Conservation (phyloP, 371 early-diverging fungal species). For the Mucor sp. region DNA sequence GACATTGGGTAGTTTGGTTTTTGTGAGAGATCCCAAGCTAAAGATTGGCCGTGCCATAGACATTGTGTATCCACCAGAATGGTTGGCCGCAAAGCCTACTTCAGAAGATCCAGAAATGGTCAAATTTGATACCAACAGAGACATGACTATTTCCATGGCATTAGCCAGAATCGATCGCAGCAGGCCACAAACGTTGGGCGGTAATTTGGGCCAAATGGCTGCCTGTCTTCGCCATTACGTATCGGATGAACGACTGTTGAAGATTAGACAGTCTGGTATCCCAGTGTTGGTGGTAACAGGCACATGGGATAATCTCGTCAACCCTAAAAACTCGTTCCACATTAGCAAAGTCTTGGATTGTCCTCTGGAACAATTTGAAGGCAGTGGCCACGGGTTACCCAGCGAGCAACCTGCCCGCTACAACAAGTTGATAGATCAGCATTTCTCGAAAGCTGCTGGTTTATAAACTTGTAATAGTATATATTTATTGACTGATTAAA, state of each 20-base stretch:
- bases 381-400: slow-evolving; percentile 30
- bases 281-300: slow-evolving; percentile 30
- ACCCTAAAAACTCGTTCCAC: slow-evolving; percentile 24
- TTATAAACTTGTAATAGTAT: background rate
- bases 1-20: slow-evolving; percentile 13
- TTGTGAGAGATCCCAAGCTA: slow-evolving; percentile 16
- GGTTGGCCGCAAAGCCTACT: slow-evolving; percentile 21
- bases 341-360: slow-evolving; percentile 16
- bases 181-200: slow-evolving; percentile 23
- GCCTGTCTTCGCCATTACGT: slow-evolving; percentile 32
- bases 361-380: slow-evolving; percentile 23
- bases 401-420: slow-evolving; percentile 22
- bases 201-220: slow-evolving; percentile 24
- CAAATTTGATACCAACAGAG: slow-evolving; percentile 26
- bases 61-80: slow-evolving; percentile 27
- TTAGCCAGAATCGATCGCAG: slow-evolving; percentile 25
- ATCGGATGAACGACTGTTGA: slow-evolving; percentile 21
- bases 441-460: slow-evolving; percentile 16
- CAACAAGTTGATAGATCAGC: slow-evolving; percentile 23
- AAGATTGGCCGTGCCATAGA: slow-evolving; percentile 11
- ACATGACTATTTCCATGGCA: slow-evolving; percentile 3
- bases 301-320: slow-evolving; percentile 27
- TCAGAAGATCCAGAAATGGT: slow-evolving; percentile 1
- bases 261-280: slow-evolving; percentile 14
- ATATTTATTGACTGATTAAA: slow-evolving; percentile 14